phyloP scores from a whole-genome alignment of 345 rosid genomes.

The Lagerstroemia speciosa region DNA sequence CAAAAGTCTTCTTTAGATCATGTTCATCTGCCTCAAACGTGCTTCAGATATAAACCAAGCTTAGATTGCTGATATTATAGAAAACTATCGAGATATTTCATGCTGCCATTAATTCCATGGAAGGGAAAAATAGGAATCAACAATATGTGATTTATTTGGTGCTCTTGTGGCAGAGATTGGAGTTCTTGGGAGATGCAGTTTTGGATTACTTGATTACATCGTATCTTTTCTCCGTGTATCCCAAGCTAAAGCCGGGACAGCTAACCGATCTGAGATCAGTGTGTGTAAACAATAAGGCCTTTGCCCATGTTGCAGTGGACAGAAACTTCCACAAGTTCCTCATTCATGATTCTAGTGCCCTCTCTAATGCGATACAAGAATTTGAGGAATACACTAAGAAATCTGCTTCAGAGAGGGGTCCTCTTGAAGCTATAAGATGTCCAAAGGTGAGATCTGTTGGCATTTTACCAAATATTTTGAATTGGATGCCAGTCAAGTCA shows the following conservation, averaged over 20 bases:
- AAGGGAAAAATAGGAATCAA: neutral
- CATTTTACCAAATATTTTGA: neutral
- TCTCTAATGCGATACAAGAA: conserved; percentile 43
- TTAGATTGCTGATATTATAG: neutral
- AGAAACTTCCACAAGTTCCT: conserved; percentile 51
- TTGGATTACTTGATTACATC: conserved; percentile 89
- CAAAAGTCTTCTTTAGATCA: neutral
- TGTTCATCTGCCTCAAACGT: neutral
- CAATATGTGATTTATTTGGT: conserved; percentile 10
- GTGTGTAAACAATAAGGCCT: conserved; percentile 66
- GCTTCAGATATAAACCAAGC: conserved; percentile 4
- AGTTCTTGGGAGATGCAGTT: conserved; percentile 97
- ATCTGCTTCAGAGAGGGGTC: conserved; percentile 25
- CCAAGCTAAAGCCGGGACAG: conserved; percentile 84
- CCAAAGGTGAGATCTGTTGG: conserved; percentile 51
- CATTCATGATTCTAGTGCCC: conserved; percentile 46
- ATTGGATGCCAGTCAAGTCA: neutral
- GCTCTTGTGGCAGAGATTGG: conserved; percentile 58
- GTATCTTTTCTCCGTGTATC: conserved; percentile 66
- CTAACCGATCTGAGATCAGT: conserved; percentile 83
- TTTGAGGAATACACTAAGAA: conserved; percentile 38
- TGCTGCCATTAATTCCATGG: neutral
- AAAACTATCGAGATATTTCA: neutral
- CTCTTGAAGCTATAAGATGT: conserved; percentile 56
- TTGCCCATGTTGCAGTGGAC: conserved; percentile 64